Evolutionary conservation across 352 stramenopile genomes (phyloP), one percentile per base, ranked within the genome.

Genomic region (Pythium sp.): DNA sequence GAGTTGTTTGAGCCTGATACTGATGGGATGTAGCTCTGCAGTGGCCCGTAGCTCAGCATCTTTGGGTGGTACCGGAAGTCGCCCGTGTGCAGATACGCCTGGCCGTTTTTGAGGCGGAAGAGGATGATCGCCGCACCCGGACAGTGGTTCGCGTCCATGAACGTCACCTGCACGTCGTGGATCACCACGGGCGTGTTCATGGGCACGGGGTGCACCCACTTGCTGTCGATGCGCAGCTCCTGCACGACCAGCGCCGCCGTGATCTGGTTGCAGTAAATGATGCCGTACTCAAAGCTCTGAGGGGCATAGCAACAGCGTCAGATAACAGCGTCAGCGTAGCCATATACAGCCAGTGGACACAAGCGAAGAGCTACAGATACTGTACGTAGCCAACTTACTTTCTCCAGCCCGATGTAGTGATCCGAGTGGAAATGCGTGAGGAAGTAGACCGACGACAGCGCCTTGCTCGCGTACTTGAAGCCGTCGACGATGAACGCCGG

Each of bases 401-500:
- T 92, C 3, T 76, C 80, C 28, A 99, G 90, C 1, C 97, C 97
- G 24, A 79, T 83, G 74, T 99, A 99, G 72, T 99, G 97, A 77
- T 99, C 97, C 12, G 87, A 96, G 78, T 99, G 97, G 73, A 99
- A 99, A 78, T 99, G 97, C 22, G 96, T 98, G 47, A 99, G 82
- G 67, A 99, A 99, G 65, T 99, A 99, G 56, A 93, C 75, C 58
- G 74, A 94, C 14, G 82, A 93, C 11, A 93, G 78, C 43, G 81
- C 51, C 49, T 87, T 87, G 53, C 72, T 89, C 3, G 89, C 86
- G 65, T 93, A 93, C n/a, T 81, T 73, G 64, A 97, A 97, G 15
- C 90, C 90, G 54, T 97, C 90, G 38, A 97, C 89, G 26, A 97
- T 89, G 68, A 93, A 94, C n/a, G 82, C 78, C 11, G 86, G 86